These are phyloP conservation scores for Cotoneaster glaucophyllus DNA, from an alignment of 306 rosid genomes.

Conservation along the genomic window DNA sequence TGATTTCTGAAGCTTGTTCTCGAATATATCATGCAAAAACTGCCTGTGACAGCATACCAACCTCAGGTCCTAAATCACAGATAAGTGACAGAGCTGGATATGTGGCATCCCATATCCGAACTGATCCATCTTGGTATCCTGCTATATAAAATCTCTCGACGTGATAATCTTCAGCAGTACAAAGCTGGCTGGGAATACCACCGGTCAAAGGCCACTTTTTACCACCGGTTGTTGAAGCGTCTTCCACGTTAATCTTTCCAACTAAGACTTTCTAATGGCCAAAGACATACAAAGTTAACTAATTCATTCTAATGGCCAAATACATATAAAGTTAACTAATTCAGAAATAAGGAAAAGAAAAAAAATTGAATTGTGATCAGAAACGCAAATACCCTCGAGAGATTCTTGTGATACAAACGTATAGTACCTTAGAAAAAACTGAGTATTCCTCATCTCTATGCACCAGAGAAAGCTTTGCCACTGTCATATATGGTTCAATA, in stretches of 20 bases:
- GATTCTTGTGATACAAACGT: constrained; percentile 4
- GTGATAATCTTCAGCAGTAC: constrained; percentile 34
- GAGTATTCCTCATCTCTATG: constrained; percentile 33
- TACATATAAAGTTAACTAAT: background rate
- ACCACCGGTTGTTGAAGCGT: constrained; percentile 24
- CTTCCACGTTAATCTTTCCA: constrained; percentile 33
- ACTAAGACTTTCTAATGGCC: constrained; percentile 36
- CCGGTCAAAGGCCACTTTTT: constrained; percentile 75
- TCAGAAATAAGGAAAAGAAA: background rate
- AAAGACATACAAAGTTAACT: background rate
- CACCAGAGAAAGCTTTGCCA: constrained; percentile 50
- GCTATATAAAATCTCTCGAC: constrained; percentile 59
- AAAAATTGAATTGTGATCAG: background rate
- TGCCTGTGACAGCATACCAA: constrained; percentile 19
- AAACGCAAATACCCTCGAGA: background rate
- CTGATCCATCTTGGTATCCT: constrained; percentile 87
- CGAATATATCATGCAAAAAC: constrained; percentile 5
- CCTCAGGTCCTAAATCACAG: constrained; percentile 56
- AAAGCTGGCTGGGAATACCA: constrained; percentile 56
- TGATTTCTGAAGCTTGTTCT: constrained; percentile 3
- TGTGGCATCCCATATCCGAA: constrained; percentile 82
- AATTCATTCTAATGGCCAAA: constrained; percentile 26
- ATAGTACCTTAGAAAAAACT: constrained; percentile 57
- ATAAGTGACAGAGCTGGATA: constrained; percentile 50
- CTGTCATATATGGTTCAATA: constrained; percentile 59